phyloP scores from a whole-genome alignment of 148 eudicot species.

The Dianthus caryophyllus region DNA sequence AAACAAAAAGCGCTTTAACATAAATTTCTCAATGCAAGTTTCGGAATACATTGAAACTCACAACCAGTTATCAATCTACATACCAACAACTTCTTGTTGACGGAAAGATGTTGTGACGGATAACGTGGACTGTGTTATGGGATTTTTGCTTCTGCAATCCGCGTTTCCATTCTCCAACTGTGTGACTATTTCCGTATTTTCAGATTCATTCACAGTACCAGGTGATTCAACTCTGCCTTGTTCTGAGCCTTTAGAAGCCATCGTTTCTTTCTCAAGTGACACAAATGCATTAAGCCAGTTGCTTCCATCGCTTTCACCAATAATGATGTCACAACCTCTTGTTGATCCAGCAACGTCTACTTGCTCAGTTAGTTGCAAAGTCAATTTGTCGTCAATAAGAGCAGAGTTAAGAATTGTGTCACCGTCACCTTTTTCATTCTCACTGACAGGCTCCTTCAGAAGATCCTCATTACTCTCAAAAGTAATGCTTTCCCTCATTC shows the following conservation, averaged over 20 bases:
- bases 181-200: not conserved
- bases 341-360: slow-evolving; percentile 9
- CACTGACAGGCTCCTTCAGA: not conserved
- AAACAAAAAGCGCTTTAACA: not conserved
- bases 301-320: not conserved
- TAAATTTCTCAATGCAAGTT: not conserved
- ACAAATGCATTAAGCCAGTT: not conserved
- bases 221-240: not conserved
- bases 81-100: slow-evolving; percentile 13
- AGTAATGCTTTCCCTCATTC: not conserved
- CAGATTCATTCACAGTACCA: not conserved
- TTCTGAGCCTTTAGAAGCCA: not conserved
- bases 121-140: not conserved
- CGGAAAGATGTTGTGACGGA: slow-evolving; percentile 3
- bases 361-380: not conserved
- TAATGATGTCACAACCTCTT: not conserved
- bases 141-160: not conserved
- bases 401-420: not conserved
- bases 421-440: not conserved
- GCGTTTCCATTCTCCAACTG: not conserved
- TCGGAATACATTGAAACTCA: not conserved
- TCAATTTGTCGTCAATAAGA: not conserved
- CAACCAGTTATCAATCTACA: not conserved
- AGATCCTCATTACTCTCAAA: not conserved
- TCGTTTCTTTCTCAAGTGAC: not conserved